A percentile compares a stretch with the other conserved stretches of the same genome.
Conservation (phyloP, 2,329 filamentous ascomycete species). For the Ambrosiella beaveri region DNA sequence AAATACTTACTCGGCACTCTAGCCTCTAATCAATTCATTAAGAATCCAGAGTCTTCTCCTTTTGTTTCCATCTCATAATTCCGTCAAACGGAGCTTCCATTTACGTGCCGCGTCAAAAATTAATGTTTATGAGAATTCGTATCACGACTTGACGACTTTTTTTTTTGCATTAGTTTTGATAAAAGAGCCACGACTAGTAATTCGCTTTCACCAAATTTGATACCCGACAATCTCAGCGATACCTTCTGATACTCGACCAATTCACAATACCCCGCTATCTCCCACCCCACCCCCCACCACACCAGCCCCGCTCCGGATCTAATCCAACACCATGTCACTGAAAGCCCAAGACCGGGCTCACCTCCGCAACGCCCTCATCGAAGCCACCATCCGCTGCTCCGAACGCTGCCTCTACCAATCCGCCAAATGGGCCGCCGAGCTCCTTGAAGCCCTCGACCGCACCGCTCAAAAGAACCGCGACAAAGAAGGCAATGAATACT, state of each 20-base stretch:
- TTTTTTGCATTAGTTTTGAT: background rate
- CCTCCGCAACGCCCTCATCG: slow-evolving; percentile 52
- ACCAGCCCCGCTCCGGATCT: background rate
- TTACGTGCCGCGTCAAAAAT: background rate
- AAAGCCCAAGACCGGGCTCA: slow-evolving; percentile 9
- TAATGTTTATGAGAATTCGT: background rate
- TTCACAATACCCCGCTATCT: background rate
- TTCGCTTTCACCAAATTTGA: too few species aligned
- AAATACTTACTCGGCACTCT: too few species aligned
- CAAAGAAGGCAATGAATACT: slow-evolving; percentile 33
- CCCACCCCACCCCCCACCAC: background rate
- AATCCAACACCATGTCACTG: slow-evolving; percentile 8
- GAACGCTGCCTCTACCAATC: slow-evolving; percentile 92
- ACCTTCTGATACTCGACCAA: background rate
- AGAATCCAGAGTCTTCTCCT: too few species aligned
- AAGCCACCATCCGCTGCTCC: slow-evolving; percentile 77
- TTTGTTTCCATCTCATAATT: too few species aligned
- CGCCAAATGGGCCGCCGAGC: slow-evolving; percentile 93
- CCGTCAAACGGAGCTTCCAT: background rate
- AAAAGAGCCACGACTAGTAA: background rate
- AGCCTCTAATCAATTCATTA: too few species aligned
- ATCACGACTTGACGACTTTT: background rate
- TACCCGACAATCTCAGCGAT: background rate
- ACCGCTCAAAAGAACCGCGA: slow-evolving; percentile 25
- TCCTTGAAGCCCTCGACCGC: slow-evolving; percentile 61